A percentile compares a stretch with the other conserved stretches of the same genome.
Conservation (phyloP, 1,284 basidiomycete genomes). For the Pterula multifida region DNA sequence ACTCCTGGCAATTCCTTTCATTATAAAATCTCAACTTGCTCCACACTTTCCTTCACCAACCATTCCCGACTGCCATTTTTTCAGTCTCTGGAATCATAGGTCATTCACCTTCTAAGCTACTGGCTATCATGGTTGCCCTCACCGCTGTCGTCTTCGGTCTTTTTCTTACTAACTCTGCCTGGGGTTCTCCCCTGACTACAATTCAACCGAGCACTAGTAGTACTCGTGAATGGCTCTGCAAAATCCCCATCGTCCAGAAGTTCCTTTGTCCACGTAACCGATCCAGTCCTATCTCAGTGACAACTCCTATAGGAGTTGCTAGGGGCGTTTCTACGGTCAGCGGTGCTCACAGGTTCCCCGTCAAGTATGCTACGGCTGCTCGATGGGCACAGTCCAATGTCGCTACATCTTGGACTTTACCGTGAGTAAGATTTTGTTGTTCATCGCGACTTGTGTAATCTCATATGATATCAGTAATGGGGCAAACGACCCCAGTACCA, state of each 20-base stretch:
- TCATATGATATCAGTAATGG: constrained; percentile 28
- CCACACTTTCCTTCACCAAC: neutral
- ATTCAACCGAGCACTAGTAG: constrained; percentile 18
- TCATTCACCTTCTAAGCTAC: constrained; percentile 7
- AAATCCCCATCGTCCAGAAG: constrained; percentile 26
- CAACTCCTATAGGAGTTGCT: constrained; percentile 42
- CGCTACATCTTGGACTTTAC: constrained; percentile 42
- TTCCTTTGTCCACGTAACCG: constrained; percentile 28
- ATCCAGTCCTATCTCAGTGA: constrained; percentile 10
- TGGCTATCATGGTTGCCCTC: constrained; percentile 24
- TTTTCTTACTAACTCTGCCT: constrained; percentile 19
- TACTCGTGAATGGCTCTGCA: constrained; percentile 28
- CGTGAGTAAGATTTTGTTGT: constrained; percentile 32
- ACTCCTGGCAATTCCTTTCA: neutral
- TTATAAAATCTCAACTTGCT: neutral
- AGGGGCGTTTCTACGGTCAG: constrained; percentile 35
- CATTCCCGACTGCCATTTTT: neutral
- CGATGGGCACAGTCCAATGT: constrained; percentile 48
- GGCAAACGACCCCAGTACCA: constrained; percentile 33
- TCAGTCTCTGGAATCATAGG: neutral
- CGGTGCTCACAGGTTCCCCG: constrained; percentile 42
- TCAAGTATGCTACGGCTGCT: constrained; percentile 50
- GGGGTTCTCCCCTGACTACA: constrained; percentile 18
- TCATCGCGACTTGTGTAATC: constrained; percentile 1
- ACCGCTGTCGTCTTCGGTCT: constrained; percentile 22